Base-by-base conservation (phyloP, 2,329 filamentous ascomycete species). In the Aspergillus pseudoglaucus region DNA sequence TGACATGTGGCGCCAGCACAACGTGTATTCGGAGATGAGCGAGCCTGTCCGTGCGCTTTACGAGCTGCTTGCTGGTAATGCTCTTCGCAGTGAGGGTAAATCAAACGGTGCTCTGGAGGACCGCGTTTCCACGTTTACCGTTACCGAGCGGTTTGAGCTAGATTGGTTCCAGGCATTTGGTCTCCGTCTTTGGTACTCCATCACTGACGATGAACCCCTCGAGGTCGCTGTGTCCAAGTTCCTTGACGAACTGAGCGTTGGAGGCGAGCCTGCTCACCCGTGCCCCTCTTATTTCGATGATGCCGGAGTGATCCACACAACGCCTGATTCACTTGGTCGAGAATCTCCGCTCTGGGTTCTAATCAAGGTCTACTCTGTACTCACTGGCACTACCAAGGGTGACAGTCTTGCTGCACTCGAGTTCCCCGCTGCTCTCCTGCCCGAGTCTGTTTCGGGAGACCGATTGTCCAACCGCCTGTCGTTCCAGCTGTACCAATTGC, bases 141-240 rank as follows among this genome's bases (percentile, higher is more conserved):
- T 98, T 54, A 87, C 89, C 1, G 80, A 87, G 59, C 84, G 84
- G 42, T 98, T 96, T 64, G 82, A 82, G 4, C 76, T 98, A 32
- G 87, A 94, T 64, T 98, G 93, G 93, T 84, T 88, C 65, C 90
- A 95, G 62, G 85, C 90, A 0, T 95, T 98, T 66, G 91, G 88
- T 9, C 77, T 98, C 44, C 83, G 90, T 39, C 75, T 98, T 1
- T 97, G 90, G 87, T 98, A 95, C 65, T 84, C 84, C 40, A 87
- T 83, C 37, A 76, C 80, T 2, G 74, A 80, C 30, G 76, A 83
- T 35, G 85, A 90, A 40, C 78, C 82, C 32, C 76, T 96, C 39
- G 81, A 84, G 44, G 74, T 77, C 41, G 90, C 90, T 2, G 84
- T 98, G 4, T 69, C 76, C 39, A 78, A 79, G 23, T 98, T 90